phyloP scores from a whole-genome alignment of 2,329 filamentous ascomycete genomes.

The Bipolaris oryzae region DNA sequence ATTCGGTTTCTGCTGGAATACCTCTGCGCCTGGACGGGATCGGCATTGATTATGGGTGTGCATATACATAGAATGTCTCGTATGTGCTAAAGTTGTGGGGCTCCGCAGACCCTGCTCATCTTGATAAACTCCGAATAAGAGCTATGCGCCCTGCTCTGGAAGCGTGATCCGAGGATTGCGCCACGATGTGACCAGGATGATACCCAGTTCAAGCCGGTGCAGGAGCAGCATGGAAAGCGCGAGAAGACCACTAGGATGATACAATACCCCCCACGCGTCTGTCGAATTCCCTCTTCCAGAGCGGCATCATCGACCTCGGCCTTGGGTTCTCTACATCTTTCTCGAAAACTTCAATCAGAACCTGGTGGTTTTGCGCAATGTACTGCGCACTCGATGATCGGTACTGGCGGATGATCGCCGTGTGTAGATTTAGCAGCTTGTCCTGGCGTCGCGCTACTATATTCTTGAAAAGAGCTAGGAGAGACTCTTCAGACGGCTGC shows the following conservation, averaged over 20 bases:
- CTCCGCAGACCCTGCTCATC: not conserved
- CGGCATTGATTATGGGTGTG: not conserved
- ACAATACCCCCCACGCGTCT: constrained; percentile 31
- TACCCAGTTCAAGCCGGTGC: not conserved
- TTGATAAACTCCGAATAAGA: not conserved
- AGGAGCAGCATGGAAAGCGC: not conserved
- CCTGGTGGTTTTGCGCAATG: constrained; percentile 22
- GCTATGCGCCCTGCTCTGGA: not conserved
- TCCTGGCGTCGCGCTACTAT: constrained; percentile 29
- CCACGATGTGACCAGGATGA: not conserved
- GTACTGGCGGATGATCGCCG: constrained; percentile 37
- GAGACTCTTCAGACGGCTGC: constrained; percentile 25
- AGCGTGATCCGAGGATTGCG: not conserved
- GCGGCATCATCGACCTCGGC: constrained; percentile 37
- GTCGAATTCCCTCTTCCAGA: constrained; percentile 42
- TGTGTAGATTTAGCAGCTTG: constrained; percentile 26
- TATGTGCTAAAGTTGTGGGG: not conserved
- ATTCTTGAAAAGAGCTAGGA: constrained; percentile 40
- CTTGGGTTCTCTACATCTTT: constrained; percentile 13
- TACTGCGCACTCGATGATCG: constrained; percentile 20
- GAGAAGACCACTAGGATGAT: not conserved
- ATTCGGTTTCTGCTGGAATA: not conserved
- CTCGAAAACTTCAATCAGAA: constrained; percentile 34
- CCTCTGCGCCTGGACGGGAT: not conserved
- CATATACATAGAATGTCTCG: too few relatives aligned